Conservation (phyloP, 352 stramenopile species). For the Phytopythium sindhum region DNA sequence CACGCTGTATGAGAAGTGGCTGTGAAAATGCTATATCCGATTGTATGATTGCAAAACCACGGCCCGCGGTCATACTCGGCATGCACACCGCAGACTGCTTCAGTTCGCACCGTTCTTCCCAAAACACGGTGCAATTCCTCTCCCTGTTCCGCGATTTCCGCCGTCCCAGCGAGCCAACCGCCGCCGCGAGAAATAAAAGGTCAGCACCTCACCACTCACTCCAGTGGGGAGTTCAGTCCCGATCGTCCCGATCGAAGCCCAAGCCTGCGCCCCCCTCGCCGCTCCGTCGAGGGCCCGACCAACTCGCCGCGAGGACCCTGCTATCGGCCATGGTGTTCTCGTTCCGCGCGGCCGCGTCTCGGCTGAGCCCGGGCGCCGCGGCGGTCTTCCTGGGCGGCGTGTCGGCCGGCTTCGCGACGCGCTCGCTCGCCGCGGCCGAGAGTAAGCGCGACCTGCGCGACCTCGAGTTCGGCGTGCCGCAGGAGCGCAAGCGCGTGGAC, state of each 20-base stretch:
- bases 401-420: slow-evolving; percentile 39
- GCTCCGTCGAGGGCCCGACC: neutral
- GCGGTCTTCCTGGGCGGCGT: slow-evolving; percentile 55
- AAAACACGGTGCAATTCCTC: neutral
- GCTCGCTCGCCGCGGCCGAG: slow-evolving; percentile 31
- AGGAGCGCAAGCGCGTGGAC: slow-evolving; percentile 86
- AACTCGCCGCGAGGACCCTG: neutral
- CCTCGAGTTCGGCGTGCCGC: slow-evolving; percentile 81
- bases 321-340: slow-evolving; percentile 50
- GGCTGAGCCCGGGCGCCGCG: slow-evolving; percentile 33
- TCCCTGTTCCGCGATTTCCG: neutral
- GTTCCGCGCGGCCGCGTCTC: slow-evolving; percentile 34
- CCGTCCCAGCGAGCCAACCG: neutral
- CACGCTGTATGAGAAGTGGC: too few species aligned
- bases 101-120: neutral
- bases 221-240: neutral
- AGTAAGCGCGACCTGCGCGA: slow-evolving; percentile 76
- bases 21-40: too few species aligned
- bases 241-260: neutral
- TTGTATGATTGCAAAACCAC: too few species aligned
- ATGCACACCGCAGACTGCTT: too few species aligned
- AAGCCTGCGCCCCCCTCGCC: neutral
- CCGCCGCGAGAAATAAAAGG: neutral
- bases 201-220: neutral
- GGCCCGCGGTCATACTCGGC: too few species aligned